Evolutionary conservation across 306 rosid species (phyloP).

Genomic region (Abrus precatorius): DNA sequence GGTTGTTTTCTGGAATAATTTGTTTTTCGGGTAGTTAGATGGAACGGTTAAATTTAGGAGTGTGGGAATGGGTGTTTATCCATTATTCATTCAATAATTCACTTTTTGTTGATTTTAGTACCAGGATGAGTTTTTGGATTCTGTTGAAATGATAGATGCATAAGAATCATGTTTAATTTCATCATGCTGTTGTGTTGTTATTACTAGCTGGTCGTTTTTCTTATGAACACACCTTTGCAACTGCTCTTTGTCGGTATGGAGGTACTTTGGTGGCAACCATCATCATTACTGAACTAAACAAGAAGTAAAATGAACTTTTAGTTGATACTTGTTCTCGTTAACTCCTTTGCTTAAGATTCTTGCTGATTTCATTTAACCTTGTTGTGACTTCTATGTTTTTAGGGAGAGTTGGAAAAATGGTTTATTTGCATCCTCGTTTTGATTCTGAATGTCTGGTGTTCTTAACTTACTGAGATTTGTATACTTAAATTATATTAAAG

Average conservation of each 20-base stretch:
- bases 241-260: not conserved
- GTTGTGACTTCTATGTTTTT: not conserved
- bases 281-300: not conserved
- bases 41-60: not conserved
- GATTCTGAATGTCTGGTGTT: not conserved
- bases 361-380: not conserved
- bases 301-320: not conserved
- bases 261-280: not conserved
- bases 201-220: slow-evolving; percentile 23
- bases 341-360: not conserved
- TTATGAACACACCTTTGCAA: not conserved
- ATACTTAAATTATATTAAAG: slow-evolving; percentile 47
- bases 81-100: not conserved
- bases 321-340: not conserved
- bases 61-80: slow-evolving; percentile 1
- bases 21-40: not conserved
- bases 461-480: not conserved
- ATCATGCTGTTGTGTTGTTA: not conserved
- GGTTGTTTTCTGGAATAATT: not conserved
- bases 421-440: slow-evolving; percentile 14
- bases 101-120: not conserved
- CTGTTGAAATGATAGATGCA: not conserved
- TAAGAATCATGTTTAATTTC: not conserved
- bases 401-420: not conserved
- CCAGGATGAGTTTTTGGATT: slow-evolving; percentile 22